Evolutionary conservation across 192 early-diverging fungal species (phyloP), one percentile per base, ranked within the genome.

Genomic region (Backusella parvicylindrica): DNA sequence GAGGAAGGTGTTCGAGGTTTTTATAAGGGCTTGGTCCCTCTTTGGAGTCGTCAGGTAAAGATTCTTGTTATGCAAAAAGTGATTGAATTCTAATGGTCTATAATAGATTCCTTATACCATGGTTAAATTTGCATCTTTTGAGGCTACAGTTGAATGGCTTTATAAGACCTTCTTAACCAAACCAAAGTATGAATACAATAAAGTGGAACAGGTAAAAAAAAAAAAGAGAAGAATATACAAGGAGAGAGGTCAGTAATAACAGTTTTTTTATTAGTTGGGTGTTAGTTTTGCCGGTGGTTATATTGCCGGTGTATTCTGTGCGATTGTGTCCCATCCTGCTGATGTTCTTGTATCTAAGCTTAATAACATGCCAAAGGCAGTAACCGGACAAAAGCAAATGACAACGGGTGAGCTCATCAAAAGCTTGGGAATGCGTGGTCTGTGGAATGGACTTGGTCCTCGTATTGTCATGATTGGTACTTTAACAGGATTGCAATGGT

Each of bases 391-490:
- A 30, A 69, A 74, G 21, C 81, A 86, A 75, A 84, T 33, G 11
- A 31, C 38, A 11, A 53, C 33, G 15, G 21, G 64, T 13, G 38
- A 70, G 18, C 23, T 70, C 26, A 73, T 85, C 28, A 90, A 90
- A 80, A 87, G 90, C 35, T 82, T 92, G 11, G 91, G 91, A 53
- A 83, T 89, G 33, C 66, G 79, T 15, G 91, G 91, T 53, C 81
- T 92, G 72, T 94, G 92, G 90, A 89, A 89, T 79, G 95, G 95
- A 73, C 85, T 97, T 31, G 87, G 88, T 23, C 89, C 94, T 49
- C 94, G 95, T 88, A 92, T 96, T 79, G 82, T 95, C 43, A 97
- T 97, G 95, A 92, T 97, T 77, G 95, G 95, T 86, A 93, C 94
- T 68, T 85, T 97, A 40, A 97, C 94, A 78, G 92, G 88, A 71